Conservation (phyloP, 805 yeast genomes). For the Phaffomyces antillensis region DNA sequence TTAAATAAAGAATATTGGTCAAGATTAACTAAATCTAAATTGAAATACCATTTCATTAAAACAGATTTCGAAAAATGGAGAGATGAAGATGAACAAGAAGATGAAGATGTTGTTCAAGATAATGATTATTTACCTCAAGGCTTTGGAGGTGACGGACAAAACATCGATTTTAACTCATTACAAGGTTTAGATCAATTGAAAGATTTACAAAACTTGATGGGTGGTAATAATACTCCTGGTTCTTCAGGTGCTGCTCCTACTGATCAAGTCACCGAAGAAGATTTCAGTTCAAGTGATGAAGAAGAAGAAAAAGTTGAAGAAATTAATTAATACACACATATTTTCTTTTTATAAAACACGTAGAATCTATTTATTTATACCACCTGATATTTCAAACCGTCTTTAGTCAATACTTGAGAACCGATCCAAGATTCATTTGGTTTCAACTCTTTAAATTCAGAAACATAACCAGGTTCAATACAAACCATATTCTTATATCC, state of each 20-base stretch:
- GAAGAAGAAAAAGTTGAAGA: slow-evolving; percentile 14
- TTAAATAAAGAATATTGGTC: slow-evolving; percentile 86
- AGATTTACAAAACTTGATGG: not conserved
- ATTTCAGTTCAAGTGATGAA: slow-evolving; percentile 27
- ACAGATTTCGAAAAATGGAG: slow-evolving; percentile 98
- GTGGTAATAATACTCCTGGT: not conserved
- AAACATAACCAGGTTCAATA: slow-evolving; percentile 87
- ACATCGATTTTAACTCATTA: slow-evolving; percentile 16
- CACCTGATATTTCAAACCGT: slow-evolving; percentile 55
- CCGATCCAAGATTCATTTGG: slow-evolving; percentile 79
- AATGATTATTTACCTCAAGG: slow-evolving; percentile 30
- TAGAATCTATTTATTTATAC: slow-evolving; percentile 18
- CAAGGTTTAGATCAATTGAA: slow-evolving; percentile 13
- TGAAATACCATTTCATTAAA: slow-evolving; percentile 70
- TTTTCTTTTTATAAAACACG: not conserved
- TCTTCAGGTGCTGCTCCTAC: not conserved
- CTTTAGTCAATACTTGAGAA: slow-evolving; percentile 50
- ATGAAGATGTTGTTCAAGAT: slow-evolving; percentile 26
- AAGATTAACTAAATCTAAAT: slow-evolving; percentile 81
- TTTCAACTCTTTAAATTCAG: slow-evolving; percentile 50
- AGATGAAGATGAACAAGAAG: slow-evolving; percentile 91
- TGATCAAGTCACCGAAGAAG: slow-evolving; percentile 17
- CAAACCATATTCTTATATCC: slow-evolving; percentile 89
- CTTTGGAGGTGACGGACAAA: slow-evolving; percentile 33
- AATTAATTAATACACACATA: not conserved